These are phyloP conservation scores for Hypoxylon sp. DNA, from an alignment of 2,329 filamentous ascomycete species.

Conservation along the genomic window DNA sequence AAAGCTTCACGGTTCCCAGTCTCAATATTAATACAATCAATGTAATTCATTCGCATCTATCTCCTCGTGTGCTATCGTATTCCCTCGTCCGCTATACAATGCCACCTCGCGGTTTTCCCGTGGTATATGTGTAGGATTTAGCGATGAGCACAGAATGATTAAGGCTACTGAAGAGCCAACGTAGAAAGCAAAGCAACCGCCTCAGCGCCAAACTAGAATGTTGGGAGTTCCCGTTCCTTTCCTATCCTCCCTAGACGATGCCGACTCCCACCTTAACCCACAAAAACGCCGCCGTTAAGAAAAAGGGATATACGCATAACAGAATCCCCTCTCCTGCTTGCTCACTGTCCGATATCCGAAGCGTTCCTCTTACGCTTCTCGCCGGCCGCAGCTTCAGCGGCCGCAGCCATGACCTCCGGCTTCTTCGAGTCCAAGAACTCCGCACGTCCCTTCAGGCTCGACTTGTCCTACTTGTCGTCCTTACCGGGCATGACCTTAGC, in stretches of 20 bases:
- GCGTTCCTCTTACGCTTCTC: slow-evolving; percentile 7
- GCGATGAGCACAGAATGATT: not conserved
- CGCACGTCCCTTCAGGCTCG: slow-evolving; percentile 18
- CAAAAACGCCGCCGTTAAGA: slow-evolving; percentile 19
- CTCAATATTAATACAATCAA: not conserved
- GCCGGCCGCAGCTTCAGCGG: not conserved
- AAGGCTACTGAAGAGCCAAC: not conserved
- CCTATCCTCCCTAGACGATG: slow-evolving; percentile 1
- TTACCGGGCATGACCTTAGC: slow-evolving; percentile 82
- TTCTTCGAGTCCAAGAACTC: not conserved
- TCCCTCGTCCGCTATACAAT: not conserved
- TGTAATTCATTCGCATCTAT: not conserved
- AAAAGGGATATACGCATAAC: slow-evolving; percentile 7
- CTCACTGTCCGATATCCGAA: not conserved
- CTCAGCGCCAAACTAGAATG: slow-evolving; percentile 23
- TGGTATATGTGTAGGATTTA: not conserved
- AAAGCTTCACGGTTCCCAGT: not conserved
- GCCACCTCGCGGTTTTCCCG: not conserved
- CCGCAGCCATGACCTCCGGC: slow-evolving; percentile 5
- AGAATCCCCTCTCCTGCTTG: no score
- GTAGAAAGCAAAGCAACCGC: not conserved
- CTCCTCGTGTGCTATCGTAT: not conserved
- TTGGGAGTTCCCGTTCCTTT: slow-evolving; percentile 3
- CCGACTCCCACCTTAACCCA: slow-evolving; percentile 5
- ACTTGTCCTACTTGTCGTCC: slow-evolving; percentile 59